phyloP scores from a whole-genome alignment of 768 basidiomycete species.

The Suillus discolor region DNA sequence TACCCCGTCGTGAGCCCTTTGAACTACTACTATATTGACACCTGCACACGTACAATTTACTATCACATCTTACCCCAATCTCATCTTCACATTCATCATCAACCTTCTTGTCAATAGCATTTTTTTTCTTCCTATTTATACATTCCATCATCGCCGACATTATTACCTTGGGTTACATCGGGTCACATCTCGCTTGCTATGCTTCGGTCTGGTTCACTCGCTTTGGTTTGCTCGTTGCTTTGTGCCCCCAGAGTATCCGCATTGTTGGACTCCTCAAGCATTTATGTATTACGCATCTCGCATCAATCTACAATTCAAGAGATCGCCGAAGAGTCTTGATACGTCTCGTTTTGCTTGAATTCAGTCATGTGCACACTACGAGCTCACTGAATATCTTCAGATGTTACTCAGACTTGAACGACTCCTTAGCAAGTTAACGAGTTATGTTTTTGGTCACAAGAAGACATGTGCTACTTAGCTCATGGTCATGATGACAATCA shows the following conservation, averaged over 20 bases:
- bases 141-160: constrained; percentile 28
- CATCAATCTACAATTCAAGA: constrained; percentile 11
- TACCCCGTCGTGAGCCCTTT: neutral
- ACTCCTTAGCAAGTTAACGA: neutral
- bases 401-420: neutral
- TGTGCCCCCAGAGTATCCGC: constrained; percentile 28
- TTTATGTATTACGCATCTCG: constrained; percentile 26
- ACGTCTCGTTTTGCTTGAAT: neutral
- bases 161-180: constrained; percentile 22
- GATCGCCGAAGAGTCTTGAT: neutral
- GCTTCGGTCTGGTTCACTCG: constrained; percentile 29
- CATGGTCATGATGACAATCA: neutral
- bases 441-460: neutral
- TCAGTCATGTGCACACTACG: neutral
- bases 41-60: neutral
- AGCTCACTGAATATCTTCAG: neutral
- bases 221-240: constrained; percentile 30
- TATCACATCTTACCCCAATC: constrained; percentile 8
- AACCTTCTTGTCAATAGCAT: constrained; percentile 35
- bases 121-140: constrained; percentile 33
- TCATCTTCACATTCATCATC: constrained; percentile 7
- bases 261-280: constrained; percentile 31
- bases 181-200: constrained; percentile 23
- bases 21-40: neutral
- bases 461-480: too few relatives aligned